phyloP scores from a whole-genome alignment of 2,329 filamentous ascomycete genomes.

The Pseudopithomyces maydicus region DNA sequence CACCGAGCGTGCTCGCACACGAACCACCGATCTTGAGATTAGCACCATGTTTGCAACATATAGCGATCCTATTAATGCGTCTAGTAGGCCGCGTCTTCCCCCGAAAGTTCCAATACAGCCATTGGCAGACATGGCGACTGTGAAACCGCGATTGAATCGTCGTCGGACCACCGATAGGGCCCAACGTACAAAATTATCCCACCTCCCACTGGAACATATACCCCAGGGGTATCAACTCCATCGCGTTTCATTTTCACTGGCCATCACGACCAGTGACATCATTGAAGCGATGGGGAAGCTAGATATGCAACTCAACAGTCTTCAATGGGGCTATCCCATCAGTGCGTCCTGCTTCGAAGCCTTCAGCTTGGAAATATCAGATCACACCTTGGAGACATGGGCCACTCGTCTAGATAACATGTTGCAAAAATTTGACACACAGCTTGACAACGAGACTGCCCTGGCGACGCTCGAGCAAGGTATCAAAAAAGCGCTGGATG shows the following conservation, averaged over 20 bases:
- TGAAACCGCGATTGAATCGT: conserved; percentile 1
- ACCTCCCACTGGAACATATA: conserved; percentile 46
- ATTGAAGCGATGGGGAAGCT: conserved; percentile 17
- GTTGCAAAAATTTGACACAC: conserved; percentile 14
- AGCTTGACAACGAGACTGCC: conserved; percentile 11
- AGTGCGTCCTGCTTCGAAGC: conserved; percentile 12
- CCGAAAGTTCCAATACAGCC: not conserved
- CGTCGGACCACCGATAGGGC: conserved; percentile 13
- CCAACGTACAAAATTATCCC: conserved; percentile 41
- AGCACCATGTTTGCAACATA: conserved; percentile 1
- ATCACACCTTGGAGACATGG: conserved; percentile 20
- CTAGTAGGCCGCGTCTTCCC: not conserved
- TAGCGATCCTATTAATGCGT: conserved; percentile 5
- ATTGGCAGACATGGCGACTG: not conserved
- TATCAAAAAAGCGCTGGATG: conserved; percentile 12
- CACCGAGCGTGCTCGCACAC: not conserved
- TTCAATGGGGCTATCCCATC: conserved; percentile 23
- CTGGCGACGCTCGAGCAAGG: conserved; percentile 17
- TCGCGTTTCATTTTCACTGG: conserved; percentile 15
- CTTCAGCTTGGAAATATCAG: conserved; percentile 8
- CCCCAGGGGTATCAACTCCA: conserved; percentile 36
- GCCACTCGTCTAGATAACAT: conserved; percentile 17
- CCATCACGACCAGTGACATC: conserved; percentile 8
- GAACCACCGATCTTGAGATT: conserved; percentile 1
- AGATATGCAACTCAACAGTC: conserved; percentile 24